Base-by-base conservation (phyloP, 768 basidiomycete species). In the Pulveroboletus sp. region DNA sequence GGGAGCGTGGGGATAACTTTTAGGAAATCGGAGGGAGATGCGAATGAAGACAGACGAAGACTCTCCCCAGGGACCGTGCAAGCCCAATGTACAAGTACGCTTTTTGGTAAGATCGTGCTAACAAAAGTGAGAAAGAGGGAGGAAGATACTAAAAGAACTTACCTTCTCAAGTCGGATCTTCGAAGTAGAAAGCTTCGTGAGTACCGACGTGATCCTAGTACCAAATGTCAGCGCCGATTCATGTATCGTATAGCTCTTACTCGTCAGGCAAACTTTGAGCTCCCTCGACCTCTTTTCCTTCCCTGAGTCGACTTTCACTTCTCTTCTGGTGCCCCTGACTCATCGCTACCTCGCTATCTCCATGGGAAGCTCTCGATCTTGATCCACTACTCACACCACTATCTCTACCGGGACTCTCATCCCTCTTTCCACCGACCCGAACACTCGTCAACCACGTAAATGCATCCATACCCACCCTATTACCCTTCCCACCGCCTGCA, bases 21-120 rank as follows among this genome's bases (percentile, higher is more conserved):
- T 76, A 0, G 95, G 93, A 60, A 97, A 97, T 2, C 81, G 84
- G 71, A 96, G 94, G 1, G 89, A 86, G 26, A 95, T 79, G 1
- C 94, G 84, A 50, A 93, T 83, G 69, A 91, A 93, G 7, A 87
- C 86, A 17, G 84, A 86, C 10, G 84, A 85, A 0, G 78, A 80
- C 49, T 86, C 86, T n/a, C 89, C 91, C 93, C 93, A 94, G 3
- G 92, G 93, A 2, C 90, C 90, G 55, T 90, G 83, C 38, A 97
- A 71, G 5, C 91, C 89, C 41, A 96, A 75, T 2, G 91, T 93
- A 57, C 90, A 89, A 12, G 82, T 86, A 9, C 91, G 81, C 57
- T 78, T 82, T 63, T 86, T 87, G 8, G 75, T 73, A 35, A 87
- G 70, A 47, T 88, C 86, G 39, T 81, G 80, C 84, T 86, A 55